Base-by-base conservation (phyloP, 2,329 filamentous ascomycete species). In the Alternaria panax region DNA sequence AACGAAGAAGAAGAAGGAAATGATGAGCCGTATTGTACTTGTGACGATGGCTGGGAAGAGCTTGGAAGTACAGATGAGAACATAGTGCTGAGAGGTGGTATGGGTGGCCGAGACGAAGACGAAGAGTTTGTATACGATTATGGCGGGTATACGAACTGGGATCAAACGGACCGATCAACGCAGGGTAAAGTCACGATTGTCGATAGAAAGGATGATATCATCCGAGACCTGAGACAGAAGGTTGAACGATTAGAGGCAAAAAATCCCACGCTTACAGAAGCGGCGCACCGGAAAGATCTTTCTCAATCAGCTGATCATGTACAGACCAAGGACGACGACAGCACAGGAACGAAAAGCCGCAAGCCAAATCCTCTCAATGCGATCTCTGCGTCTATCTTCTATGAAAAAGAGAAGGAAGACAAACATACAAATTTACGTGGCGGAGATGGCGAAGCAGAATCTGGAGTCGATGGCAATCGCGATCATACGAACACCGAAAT, bases 81-180 rank as follows among this genome's bases (percentile, higher is more conserved):
- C 24, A 11, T 11, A 0, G 22, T 3, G 14, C 22, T 54, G 20
- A 32, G 56, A 47, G 43, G 43, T 6, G 50, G 51, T 14, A 58
- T 54, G 56, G 50, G 56, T 25, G 55, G 27, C 20, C n/a, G 50
- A n/a, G 43, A 48, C 40, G 54, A 57, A 24, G 54, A 53, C n/a
- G 48, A 57, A 34, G 54, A 54, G 16, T 48, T 48, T 50, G 43
- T 61, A 30, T 61, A 46, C 24, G 50, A 38, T 11, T 42, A 51
- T 38, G 47, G 47, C 5, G 54, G 38, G n/a, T 61, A 38, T 28
- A 50, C n/a, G 20, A 51, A 57, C 5, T 57, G 48, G 54, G 54
- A 50, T n/a, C 22, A 61, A 5, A 18, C 30, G 41, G 14, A 11
- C 27, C 25, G n/a, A 43, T 2, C 16, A n/a, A 24, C n/a, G 9